These are phyloP conservation scores for Kodamaea arcana DNA, from an alignment of 1,139 yeast genomes.

Conservation along the genomic window DNA sequence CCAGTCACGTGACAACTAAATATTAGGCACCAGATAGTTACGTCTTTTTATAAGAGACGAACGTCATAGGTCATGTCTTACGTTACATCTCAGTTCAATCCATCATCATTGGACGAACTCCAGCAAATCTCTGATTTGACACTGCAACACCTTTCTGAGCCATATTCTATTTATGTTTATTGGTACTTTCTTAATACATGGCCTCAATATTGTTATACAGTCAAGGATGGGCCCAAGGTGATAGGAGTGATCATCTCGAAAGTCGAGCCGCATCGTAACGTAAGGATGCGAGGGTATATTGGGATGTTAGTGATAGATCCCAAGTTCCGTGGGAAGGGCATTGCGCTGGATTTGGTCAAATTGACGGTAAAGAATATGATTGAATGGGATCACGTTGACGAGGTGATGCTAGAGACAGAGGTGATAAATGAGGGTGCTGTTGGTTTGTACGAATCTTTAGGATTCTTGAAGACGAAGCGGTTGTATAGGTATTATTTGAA, in stretches of 20 bases:
- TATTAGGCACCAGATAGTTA: no score
- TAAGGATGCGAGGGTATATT: constrained; percentile 78
- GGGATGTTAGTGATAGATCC: constrained; percentile 92
- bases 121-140: constrained; percentile 30
- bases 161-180: constrained; percentile 46
- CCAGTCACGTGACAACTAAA: no score
- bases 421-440: constrained; percentile 78
- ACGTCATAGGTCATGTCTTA: no score
- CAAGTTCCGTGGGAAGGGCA: constrained; percentile 68
- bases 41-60: no score
- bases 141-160: constrained; percentile 39
- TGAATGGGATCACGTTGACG: constrained; percentile 62
- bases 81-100: constrained; percentile 5
- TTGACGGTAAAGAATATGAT: constrained; percentile 66
- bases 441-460: constrained; percentile 75
- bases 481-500: constrained; percentile 83
- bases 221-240: constrained; percentile 17
- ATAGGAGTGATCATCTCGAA: constrained; percentile 86
- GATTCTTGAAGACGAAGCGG: constrained; percentile 78
- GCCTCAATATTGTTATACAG: constrained; percentile 45
- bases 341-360: constrained; percentile 69
- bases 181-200: constrained; percentile 46
- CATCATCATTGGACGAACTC: constrained; percentile 22
- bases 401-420: constrained; percentile 87
- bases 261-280: constrained; percentile 71